Percentiles rank a stretch among this genome's conserved stretches.
phyloP scores from a whole-genome alignment of 2,329 filamentous ascomycete species.

The Colletotrichum kahawae region DNA sequence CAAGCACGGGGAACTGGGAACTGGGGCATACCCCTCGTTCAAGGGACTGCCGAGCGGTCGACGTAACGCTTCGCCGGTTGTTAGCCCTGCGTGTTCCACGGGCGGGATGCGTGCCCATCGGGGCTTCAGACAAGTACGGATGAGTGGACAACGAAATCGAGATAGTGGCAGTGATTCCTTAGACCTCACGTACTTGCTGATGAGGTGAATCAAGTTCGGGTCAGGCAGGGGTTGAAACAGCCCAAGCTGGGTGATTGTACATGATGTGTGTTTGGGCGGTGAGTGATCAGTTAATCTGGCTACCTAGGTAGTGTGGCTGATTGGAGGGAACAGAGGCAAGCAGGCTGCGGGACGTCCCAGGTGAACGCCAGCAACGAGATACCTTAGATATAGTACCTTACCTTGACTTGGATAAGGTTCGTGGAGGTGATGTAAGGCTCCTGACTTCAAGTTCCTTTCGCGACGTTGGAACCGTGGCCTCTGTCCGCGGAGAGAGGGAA shows the following conservation, averaged over 20 bases:
- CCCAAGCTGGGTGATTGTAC: neutral
- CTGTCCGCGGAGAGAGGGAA: neutral
- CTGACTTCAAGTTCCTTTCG: neutral
- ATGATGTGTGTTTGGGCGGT: neutral
- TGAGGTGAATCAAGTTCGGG: neutral
- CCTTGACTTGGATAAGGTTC: neutral
- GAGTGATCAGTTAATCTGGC: neutral
- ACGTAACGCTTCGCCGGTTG: neutral
- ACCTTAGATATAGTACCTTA: neutral
- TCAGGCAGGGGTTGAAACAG: neutral
- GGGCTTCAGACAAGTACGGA: neutral
- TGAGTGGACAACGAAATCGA: neutral
- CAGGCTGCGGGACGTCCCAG: neutral
- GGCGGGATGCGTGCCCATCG: neutral
- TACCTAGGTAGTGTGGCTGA: neutral
- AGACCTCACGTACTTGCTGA: neutral
- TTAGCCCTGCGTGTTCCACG: neutral
- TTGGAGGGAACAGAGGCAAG: neutral
- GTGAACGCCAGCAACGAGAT: neutral
- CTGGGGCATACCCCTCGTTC: neutral
- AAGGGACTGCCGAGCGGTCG: neutral
- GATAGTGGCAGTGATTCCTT: neutral
- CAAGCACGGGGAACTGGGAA: neutral
- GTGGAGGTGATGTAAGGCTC: neutral
- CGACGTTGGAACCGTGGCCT: neutral